Conservation (phyloP, 805 yeast species). For the Yarrowia deformans region DNA sequence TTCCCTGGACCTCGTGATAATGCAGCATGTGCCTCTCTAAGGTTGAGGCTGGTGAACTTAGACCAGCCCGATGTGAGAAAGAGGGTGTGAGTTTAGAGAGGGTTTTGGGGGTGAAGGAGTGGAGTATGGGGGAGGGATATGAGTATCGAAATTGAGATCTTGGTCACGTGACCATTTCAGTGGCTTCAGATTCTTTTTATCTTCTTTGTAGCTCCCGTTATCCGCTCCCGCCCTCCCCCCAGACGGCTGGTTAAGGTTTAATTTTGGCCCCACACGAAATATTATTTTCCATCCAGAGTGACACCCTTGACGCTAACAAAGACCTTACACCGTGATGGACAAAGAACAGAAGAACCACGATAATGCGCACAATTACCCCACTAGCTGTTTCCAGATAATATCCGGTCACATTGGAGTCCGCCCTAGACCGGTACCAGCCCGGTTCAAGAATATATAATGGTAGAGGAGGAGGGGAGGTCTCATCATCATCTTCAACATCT, state of each 20-base stretch:
- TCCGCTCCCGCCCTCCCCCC: neutral
- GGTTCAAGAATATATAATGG: neutral
- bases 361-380: slow-evolving; percentile 5
- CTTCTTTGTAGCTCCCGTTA: neutral
- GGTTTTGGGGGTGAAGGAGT: neutral
- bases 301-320: neutral
- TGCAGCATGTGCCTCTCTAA: neutral
- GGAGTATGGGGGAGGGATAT: neutral
- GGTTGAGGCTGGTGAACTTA: slow-evolving; percentile 15
- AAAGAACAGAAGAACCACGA: neutral
- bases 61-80: slow-evolving; percentile 9
- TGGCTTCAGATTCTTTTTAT: neutral
- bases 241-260: slow-evolving; percentile 5
- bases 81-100: neutral
- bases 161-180: neutral
- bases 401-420: neutral
- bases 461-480: neutral
- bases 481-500: neutral
- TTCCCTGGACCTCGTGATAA: neutral
- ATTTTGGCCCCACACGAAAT: slow-evolving; percentile 9
- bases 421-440: neutral
- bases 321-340: neutral
- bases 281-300: neutral
- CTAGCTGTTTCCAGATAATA: neutral
- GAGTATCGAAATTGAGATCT: neutral